Evolutionary conservation across 2,329 filamentous ascomycete species (phyloP).

Genomic region (Claviceps sp.): DNA sequence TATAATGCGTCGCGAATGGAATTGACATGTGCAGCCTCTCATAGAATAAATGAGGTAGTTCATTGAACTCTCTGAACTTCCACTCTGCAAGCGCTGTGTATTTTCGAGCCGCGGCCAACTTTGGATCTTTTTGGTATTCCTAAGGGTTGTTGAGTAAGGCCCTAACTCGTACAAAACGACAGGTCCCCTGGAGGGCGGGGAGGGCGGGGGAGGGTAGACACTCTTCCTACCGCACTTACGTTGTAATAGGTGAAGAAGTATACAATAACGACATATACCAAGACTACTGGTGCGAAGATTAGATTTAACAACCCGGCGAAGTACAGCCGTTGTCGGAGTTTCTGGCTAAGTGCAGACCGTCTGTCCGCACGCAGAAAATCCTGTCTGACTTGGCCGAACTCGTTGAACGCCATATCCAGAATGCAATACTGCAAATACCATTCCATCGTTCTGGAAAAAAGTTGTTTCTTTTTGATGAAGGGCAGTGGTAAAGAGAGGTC

Average conservation of each 20-base stretch:
- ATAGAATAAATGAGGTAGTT: slow-evolving; percentile 82
- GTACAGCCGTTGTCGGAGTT: slow-evolving; percentile 62
- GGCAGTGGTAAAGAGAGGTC: slow-evolving; percentile 78
- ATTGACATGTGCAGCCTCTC: slow-evolving; percentile 89
- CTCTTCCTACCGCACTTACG: slow-evolving; percentile 30
- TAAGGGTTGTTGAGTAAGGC: slow-evolving; percentile 17
- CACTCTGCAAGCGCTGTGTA: slow-evolving; percentile 92
- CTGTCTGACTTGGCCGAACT: slow-evolving; percentile 73
- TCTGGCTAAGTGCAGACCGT: slow-evolving; percentile 63
- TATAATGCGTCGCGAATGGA: slow-evolving; percentile 80
- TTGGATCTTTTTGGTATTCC: slow-evolving; percentile 92
- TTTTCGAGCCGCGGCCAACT: slow-evolving; percentile 65
- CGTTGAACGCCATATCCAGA: slow-evolving; percentile 87
- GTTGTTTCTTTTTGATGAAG: slow-evolving; percentile 62
- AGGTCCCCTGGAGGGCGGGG: not conserved
- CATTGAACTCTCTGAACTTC: slow-evolving; percentile 98
- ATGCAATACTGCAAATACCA: slow-evolving; percentile 88
- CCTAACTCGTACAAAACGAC: not conserved
- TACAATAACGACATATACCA: slow-evolving; percentile 74
- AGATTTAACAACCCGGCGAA: slow-evolving; percentile 80
- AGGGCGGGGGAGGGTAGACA: too few species aligned
- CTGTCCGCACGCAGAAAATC: slow-evolving; percentile 77
- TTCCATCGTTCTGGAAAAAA: slow-evolving; percentile 81
- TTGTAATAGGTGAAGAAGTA: slow-evolving; percentile 96
- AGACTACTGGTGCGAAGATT: slow-evolving; percentile 71